Evolutionary conservation across 768 basidiomycete genomes (phyloP), one percentile per base, ranked within the genome.

Genomic region (Tricholoma sp.): DNA sequence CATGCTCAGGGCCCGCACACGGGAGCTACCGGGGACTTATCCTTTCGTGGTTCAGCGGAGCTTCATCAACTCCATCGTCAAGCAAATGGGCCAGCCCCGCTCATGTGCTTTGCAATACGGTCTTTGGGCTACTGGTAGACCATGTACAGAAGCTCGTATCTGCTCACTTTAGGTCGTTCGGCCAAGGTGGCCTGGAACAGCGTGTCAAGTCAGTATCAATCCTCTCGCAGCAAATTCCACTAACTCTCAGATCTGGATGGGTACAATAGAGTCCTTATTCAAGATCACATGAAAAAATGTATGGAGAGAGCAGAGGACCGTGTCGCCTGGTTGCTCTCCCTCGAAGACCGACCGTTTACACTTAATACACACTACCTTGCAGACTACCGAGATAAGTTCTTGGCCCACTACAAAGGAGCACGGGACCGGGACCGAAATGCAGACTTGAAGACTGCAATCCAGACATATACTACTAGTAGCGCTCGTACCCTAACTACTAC

Each of bases 11-110:
- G 81, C 88, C 1, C 77, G 84, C 3, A 85, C 87, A 0, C 80
- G 89, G 1, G 88, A 90, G 59, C 75, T 90, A 0, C 88, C 88
- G 0, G 84, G 80, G 11, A 78, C 79, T 56, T 86, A 82, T 57
- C 87, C 88, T 0, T 89, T 84, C 57, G 71, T 82, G 0, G 83
- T 89, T 0, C 80, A 83, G 49, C 66, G 73, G 8, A 63, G 66
- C 0, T 85, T 79, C 57, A 85, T 90, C 50, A 53, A 61, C 2
- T 54, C 66, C 0, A 65, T 83, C 32, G 73, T 79, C 2, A 41
- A 61, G 11, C 62, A 78, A n/a, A 50, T 89, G 88, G 88, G 50
- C 54, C 0, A 37, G 39, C 0, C 88, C 86, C 0, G 71, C 83
- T 0, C 64, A 74, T n/a, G 28, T 53, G 0, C 74, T 89, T 6